Base-by-base conservation (phyloP, 441 rosid species). In the Pelargonium hybrid region DNA sequence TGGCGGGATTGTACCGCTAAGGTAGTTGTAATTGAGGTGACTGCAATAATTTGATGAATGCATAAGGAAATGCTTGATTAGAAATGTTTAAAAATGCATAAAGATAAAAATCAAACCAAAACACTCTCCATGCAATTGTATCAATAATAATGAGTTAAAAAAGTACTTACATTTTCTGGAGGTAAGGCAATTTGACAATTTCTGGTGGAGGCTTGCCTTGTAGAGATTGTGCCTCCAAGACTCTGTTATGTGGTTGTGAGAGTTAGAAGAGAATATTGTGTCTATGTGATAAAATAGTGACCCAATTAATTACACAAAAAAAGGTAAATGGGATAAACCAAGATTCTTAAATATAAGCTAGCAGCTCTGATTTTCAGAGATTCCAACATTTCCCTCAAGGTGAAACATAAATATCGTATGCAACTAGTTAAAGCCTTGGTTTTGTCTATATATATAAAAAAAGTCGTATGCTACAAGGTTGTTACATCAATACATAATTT, bases 11-110 rank as follows among this genome's bases (percentile, higher is more conserved):
- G 90, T 73, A 47, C 91, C 94, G 34, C 67, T 83, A 62, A 89
- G 85, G 82, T 68, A 81, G 84, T 89, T 89, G 68, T 86, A 82
- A 8, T 82, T 41, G 62, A 89, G 65, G 75, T 87, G 86, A 73
- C 92, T 87, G 78, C 8, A 57, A 41, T 57, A 56, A 47, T 17
- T 54, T 54, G 61, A 17, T 54, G 23, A 52, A 52, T n/a, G n/a
- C 6, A 52, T 52, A 52, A n/a, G n/a, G n/a, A n/a, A n/a, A n/a
- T n/a, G n/a, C n/a, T n/a, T 52, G 15, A 17, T n/a, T 52, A n/a
- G 17, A 20, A 52, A 50, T 50, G 18, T 18, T 3, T n/a, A 13
- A 50, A n/a, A n/a, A 50, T n/a, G 57, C 57, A n/a, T 18, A 50
- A 50, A 15, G 5, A 48, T 11, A n/a, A 48, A 4, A 48, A 48